Conservation (phyloP, 768 basidiomycete species). For the Royoungia palumana region DNA sequence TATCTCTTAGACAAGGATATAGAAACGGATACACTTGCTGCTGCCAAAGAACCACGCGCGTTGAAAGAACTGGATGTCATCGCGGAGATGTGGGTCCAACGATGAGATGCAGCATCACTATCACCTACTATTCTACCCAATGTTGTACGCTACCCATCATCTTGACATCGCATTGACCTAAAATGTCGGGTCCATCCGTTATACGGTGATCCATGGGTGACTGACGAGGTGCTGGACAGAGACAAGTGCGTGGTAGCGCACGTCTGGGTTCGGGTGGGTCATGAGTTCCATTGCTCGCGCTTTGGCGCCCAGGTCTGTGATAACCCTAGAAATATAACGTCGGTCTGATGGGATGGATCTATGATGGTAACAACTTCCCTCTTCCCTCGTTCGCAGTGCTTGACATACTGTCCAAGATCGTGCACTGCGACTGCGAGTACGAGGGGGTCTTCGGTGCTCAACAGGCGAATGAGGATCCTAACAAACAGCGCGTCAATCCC, state of each 20-base stretch:
- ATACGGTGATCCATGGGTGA: slow-evolving; percentile 70
- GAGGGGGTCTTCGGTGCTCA: slow-evolving; percentile 64
- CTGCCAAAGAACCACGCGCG: slow-evolving; percentile 39
- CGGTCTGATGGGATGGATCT: background rate
- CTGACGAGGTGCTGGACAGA: slow-evolving; percentile 91
- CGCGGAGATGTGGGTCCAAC: slow-evolving; percentile 64
- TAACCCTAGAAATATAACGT: slow-evolving; percentile 44
- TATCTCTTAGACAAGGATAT: slow-evolving; percentile 38
- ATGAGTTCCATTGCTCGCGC: slow-evolving; percentile 87
- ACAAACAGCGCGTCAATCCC: background rate
- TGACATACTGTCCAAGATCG: slow-evolving; percentile 93
- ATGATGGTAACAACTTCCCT: slow-evolving; percentile 50
- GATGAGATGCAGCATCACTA: slow-evolving; percentile 20
- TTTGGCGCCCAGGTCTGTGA: slow-evolving; percentile 87
- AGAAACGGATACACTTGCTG: slow-evolving; percentile 19
- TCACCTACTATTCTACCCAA: slow-evolving; percentile 12
- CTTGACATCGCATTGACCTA: background rate
- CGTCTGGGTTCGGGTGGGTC: slow-evolving; percentile 83
- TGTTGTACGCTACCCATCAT: slow-evolving; percentile 1
- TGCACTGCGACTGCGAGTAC: slow-evolving; percentile 91
- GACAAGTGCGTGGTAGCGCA: slow-evolving; percentile 87
- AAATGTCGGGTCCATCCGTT: background rate
- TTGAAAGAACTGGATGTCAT: slow-evolving; percentile 73
- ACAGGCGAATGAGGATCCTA: slow-evolving; percentile 71
- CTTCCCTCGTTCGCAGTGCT: slow-evolving; percentile 87